phyloP scores from a whole-genome alignment of 805 yeast species.

The Wickerhamiella siamensis region DNA sequence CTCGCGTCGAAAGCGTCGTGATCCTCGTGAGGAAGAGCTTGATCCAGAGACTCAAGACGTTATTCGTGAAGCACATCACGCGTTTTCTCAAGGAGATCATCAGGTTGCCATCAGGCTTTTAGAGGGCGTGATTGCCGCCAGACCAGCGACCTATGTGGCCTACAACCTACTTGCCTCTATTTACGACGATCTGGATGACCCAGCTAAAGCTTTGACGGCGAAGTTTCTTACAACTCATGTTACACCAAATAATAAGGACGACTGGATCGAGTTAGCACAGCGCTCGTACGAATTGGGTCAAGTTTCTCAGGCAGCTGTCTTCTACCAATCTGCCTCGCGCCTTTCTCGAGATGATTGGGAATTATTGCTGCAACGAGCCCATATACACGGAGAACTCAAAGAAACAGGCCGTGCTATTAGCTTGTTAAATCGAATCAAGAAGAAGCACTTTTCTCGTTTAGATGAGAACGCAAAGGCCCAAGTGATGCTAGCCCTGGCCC shows the following conservation, averaged over 20 bases:
- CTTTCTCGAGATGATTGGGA: slow-evolving; percentile 70
- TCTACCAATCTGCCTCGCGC: slow-evolving; percentile 67
- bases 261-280: slow-evolving; percentile 80
- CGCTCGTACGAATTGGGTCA: slow-evolving; percentile 57
- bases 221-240: slow-evolving; percentile 43
- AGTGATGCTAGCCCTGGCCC: slow-evolving; percentile 18
- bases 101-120: slow-evolving; percentile 20
- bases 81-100: slow-evolving; percentile 14
- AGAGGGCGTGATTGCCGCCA: slow-evolving; percentile 22
- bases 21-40: slow-evolving; percentile 14
- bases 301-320: slow-evolving; percentile 41
- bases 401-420: slow-evolving; percentile 19
- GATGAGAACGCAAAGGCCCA: slow-evolving; percentile 16
- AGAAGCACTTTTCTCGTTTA: slow-evolving; percentile 8
- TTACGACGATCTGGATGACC: slow-evolving; percentile 34
- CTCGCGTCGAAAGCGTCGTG: neutral
- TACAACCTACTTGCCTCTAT: slow-evolving; percentile 26
- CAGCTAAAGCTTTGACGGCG: slow-evolving; percentile 25
- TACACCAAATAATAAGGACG: slow-evolving; percentile 62
- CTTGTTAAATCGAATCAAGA: slow-evolving; percentile 15
- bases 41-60: slow-evolving; percentile 17
- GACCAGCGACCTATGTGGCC: slow-evolving; percentile 21
- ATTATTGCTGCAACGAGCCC: slow-evolving; percentile 63
- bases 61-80: slow-evolving; percentile 14
- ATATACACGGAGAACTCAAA: slow-evolving; percentile 20